Evolutionary conservation across 768 basidiomycete species (phyloP).

Genomic region (Rhodotorula toruloides): DNA sequence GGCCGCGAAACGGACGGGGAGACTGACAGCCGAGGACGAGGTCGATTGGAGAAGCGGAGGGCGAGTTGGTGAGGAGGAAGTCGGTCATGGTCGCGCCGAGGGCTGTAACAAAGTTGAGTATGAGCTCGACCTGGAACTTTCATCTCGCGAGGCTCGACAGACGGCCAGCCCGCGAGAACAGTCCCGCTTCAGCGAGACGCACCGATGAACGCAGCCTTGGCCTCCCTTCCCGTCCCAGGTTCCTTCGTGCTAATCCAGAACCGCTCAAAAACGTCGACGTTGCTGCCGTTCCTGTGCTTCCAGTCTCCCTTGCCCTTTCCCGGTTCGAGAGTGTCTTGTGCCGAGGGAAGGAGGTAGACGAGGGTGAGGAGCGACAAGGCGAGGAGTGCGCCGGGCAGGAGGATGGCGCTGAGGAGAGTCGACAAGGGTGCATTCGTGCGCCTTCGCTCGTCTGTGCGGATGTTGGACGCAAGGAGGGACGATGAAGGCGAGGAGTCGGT

Average conservation of each 20-base stretch:
- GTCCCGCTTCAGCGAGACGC: no score
- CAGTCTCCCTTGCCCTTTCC: background rate
- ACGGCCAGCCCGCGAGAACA: no score
- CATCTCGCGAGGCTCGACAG: no score
- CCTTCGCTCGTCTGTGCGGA: no score
- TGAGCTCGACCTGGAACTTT: no score
- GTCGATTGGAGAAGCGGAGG: background rate
- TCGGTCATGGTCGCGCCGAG: slow-evolving; percentile 19
- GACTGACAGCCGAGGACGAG: slow-evolving; percentile 16
- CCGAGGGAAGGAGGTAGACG: background rate
- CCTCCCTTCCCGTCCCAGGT: background rate
- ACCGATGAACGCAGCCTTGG: slow-evolving; percentile 13
- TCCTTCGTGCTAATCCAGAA: background rate
- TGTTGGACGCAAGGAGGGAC: background rate
- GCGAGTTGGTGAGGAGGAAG: slow-evolving; percentile 6
- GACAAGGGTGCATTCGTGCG: background rate
- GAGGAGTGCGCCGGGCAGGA: background rate
- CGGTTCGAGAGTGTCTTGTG: background rate
- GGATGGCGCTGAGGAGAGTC: background rate
- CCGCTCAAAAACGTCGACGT: slow-evolving; percentile 16
- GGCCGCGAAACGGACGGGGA: no score
- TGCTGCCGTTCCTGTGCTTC: slow-evolving; percentile 8
- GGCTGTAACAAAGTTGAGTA: background rate
- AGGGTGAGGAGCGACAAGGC: background rate
- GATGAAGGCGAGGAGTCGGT: background rate